Conservation (phyloP, 2,329 filamentous ascomycete species). For the Pseudogymnoascus sp. region DNA sequence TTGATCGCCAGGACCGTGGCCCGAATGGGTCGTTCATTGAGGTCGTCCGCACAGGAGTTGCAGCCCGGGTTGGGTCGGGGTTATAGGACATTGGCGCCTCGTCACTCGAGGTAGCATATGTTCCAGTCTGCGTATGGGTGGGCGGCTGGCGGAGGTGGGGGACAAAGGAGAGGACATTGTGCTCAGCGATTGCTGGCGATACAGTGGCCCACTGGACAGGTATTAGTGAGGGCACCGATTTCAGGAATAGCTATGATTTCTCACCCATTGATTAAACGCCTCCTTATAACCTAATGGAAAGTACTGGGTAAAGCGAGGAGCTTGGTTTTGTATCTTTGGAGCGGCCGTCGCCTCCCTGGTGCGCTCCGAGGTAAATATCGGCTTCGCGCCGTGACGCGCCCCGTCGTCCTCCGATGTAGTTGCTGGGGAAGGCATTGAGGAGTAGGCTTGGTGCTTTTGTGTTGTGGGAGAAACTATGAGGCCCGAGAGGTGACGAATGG, state of each 20-base stretch:
- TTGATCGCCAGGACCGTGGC: conserved; percentile 75
- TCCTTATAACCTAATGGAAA: conserved; percentile 92
- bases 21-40: conserved; percentile 69
- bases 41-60: conserved; percentile 35
- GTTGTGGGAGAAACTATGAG: conserved; percentile 20
- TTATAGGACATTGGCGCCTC: conserved; percentile 33
- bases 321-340: conserved; percentile 22
- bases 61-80: conserved; percentile 33
- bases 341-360: conserved; percentile 27
- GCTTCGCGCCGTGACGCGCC: conserved; percentile 26
- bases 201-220: conserved; percentile 68
- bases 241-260: conserved; percentile 25
- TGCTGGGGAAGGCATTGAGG: conserved; percentile 28
- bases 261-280: conserved; percentile 82
- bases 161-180: conserved; percentile 77
- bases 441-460: conserved; percentile 17
- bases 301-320: conserved; percentile 36
- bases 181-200: conserved; percentile 78
- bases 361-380: conserved; percentile 41
- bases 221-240: conserved; percentile 13
- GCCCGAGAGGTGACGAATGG: conserved; percentile 24
- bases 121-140: conserved; percentile 45
- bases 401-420: conserved; percentile 27
- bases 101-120: conserved; percentile 38
- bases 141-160: conserved; percentile 72